phyloP scores from a whole-genome alignment of 345 rosid species.

The Adansonia digitata region DNA sequence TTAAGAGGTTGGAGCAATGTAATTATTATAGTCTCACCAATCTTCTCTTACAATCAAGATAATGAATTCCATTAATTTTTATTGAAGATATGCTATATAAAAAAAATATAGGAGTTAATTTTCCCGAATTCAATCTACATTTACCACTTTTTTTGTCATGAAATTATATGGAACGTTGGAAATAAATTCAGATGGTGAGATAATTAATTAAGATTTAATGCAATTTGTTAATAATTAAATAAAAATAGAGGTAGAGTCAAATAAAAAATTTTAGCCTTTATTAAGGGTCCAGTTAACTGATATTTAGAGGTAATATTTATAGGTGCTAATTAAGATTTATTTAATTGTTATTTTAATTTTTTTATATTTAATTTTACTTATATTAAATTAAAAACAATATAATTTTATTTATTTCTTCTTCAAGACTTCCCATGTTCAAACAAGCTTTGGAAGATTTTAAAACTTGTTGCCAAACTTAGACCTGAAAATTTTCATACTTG shows the following conservation, averaged over 20 bases:
- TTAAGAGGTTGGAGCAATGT: too few relatives aligned
- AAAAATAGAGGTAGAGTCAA: neutral
- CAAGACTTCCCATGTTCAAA: too few relatives aligned
- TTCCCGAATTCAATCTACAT: neutral
- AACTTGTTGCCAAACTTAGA: too few relatives aligned
- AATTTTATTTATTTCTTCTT: too few relatives aligned
- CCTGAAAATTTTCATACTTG: too few relatives aligned
- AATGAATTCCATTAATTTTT: neutral
- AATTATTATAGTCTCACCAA: neutral
- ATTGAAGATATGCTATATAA: neutral
- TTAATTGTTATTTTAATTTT: too few relatives aligned
- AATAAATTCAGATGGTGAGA: neutral
- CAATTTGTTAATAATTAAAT: neutral
- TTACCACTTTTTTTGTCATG: neutral
- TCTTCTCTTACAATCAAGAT: neutral
- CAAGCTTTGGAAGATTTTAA: too few relatives aligned
- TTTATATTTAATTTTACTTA: too few relatives aligned
- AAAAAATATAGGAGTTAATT: neutral
- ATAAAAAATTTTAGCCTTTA: neutral
- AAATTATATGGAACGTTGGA: neutral
- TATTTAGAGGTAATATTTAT: too few relatives aligned
- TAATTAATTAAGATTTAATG: neutral
- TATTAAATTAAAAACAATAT: too few relatives aligned
- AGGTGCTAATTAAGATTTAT: too few relatives aligned
- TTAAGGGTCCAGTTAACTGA: too few relatives aligned